phyloP scores from a whole-genome alignment of 2,329 filamentous ascomycete species.

The Arthrobotrys iridis region DNA sequence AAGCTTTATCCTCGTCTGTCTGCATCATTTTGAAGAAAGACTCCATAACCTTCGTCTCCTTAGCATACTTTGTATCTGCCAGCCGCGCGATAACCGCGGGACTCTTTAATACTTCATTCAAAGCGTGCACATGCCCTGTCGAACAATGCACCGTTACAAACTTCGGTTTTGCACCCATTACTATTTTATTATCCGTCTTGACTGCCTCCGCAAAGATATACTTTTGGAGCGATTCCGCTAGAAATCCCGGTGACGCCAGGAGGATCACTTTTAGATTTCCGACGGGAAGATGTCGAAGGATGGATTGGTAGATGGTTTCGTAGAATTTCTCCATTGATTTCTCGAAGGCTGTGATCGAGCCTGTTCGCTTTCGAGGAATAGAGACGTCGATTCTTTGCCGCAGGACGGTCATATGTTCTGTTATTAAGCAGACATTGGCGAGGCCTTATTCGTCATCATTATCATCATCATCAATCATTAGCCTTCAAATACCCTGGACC shows the following conservation, averaged over 20 bases:
- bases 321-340: conserved; percentile 82
- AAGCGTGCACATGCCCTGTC: conserved; percentile 83
- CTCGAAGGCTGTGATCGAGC: conserved; percentile 62
- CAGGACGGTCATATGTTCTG: conserved; percentile 79
- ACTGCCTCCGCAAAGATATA: conserved; percentile 73
- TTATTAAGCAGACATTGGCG: conserved; percentile 84
- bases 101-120: conserved; percentile 86
- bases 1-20: conserved; percentile 85
- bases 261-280: conserved; percentile 75
- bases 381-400: conserved; percentile 75
- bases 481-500: background rate
- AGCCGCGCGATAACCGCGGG: conserved; percentile 80
- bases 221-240: conserved; percentile 80
- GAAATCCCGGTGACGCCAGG: conserved; percentile 88
- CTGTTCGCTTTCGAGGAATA: conserved; percentile 74
- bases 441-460: conserved; percentile 60
- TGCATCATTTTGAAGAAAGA: conserved; percentile 80
- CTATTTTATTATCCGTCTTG: conserved; percentile 75
- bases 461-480: background rate
- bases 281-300: conserved; percentile 82
- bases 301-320: conserved; percentile 76
- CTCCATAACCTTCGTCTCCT: conserved; percentile 85
- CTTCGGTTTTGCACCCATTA: conserved; percentile 72
- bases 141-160: conserved; percentile 81
- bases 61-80: conserved; percentile 85